Base-by-base conservation (phyloP, 257 asterid species). In the Fraxinus anomala region DNA sequence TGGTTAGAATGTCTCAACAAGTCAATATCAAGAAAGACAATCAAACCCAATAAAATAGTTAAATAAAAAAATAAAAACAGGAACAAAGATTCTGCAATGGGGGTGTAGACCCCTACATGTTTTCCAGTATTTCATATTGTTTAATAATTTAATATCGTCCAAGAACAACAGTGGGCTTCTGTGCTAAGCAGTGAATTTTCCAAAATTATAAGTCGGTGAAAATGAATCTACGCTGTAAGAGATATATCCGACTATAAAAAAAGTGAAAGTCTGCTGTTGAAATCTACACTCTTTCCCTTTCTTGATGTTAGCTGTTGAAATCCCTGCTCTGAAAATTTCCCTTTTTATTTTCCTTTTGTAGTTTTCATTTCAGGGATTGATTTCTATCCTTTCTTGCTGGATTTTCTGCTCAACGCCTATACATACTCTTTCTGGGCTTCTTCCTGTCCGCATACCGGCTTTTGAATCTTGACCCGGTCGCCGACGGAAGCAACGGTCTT, bases 1-100 rank as follows among this genome's bases (percentile, higher is more conserved):
- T 89, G 91, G 93, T 78, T 80, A 79, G 85, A 77, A 81, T 81
- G 89, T 87, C 82, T 81, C 80, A 73, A 80, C 86, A 54, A 73
- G 80, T 81, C 86, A 82, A 78, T 73, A 75, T 83, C 73, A 44
- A 26, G 10, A 70, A 76, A 40, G 66, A 68, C 67, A 26, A 69
- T 59, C 71, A 44, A 75, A 36, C 72, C 70, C 34, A 36, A 72
- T 72, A 21, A 47, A 26, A 47, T 28, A 42, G 42, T 34, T 26
- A 26, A 26, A 67, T n/a, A 40, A 28, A 65, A 70, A 77, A 24
- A 42, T 3, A 47, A 36, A 61, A 30, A 13, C 16, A 39, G 59
- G 10, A 31, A 47, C 74, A 31, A 66, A 77, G 47, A 81, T 79
- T 81, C 76, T 54, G 26, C 59, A 68, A 51, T 24, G 77, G 70